Evolutionary conservation across 2,329 filamentous ascomycete species (phyloP).

Genomic region (Hymenoscyphus linearis): DNA sequence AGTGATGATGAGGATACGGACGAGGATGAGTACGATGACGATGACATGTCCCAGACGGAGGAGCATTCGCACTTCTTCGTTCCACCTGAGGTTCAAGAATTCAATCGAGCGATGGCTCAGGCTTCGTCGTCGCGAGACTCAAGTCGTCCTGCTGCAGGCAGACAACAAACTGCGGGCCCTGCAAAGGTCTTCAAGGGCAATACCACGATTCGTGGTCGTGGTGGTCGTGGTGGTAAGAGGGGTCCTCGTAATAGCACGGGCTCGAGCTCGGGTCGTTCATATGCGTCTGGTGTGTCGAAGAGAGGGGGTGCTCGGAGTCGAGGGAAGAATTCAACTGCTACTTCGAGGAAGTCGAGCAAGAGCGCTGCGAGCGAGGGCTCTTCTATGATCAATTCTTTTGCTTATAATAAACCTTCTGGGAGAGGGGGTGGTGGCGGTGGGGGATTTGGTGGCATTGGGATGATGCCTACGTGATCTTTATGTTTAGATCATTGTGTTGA

Average conservation of each 20-base stretch:
- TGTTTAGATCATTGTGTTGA: no score
- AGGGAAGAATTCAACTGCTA: background rate
- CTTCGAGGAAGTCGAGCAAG: constrained; percentile 2
- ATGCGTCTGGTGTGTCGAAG: constrained; percentile 4
- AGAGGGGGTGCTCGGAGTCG: background rate
- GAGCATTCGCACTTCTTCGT: constrained; percentile 13
- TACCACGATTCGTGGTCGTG: background rate
- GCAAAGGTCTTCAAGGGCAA: background rate
- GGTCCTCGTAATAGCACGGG: background rate
- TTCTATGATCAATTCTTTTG: background rate
- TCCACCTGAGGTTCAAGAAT: background rate
- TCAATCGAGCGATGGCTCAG: constrained; percentile 7
- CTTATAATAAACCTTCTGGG: background rate
- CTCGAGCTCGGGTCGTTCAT: constrained; percentile 7
- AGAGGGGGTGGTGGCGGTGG: constrained; percentile 3
- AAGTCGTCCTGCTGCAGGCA: background rate
- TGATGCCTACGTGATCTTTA: constrained; percentile 14
- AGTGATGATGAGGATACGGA: constrained; percentile 23
- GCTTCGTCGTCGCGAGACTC: background rate
- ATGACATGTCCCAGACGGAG: constrained; percentile 9
- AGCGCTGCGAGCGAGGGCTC: background rate
- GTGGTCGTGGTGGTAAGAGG: constrained; percentile 6
- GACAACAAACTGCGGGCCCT: background rate
- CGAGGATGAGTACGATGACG: constrained; percentile 21
- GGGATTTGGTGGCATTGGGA: constrained; percentile 6